phyloP scores from a whole-genome alignment of 345 rosid species.

The Syzygium jambos region DNA sequence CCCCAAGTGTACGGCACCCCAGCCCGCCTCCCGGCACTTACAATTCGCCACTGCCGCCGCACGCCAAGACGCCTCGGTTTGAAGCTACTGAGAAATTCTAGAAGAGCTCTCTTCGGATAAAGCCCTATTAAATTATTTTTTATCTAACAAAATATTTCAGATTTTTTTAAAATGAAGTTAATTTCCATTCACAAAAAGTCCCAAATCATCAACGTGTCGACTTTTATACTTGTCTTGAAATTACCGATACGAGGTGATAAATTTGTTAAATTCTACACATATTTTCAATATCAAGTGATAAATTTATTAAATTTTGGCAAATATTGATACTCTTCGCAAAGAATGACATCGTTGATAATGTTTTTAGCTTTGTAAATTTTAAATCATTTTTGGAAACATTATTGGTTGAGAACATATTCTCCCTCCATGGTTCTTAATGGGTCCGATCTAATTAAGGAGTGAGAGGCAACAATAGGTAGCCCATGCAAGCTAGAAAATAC shows the following conservation, averaged over 20 bases:
- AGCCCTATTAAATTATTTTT: not conserved
- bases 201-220: not conserved
- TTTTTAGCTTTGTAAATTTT: not conserved
- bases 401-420: not conserved
- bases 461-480: not conserved
- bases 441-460: not conserved
- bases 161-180: not conserved
- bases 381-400: not conserved
- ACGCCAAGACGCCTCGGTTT: not conserved
- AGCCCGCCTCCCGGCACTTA: conserved; percentile 32
- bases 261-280: too few relatives aligned
- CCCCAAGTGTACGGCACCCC: conserved; percentile 58
- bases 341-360: not conserved
- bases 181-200: not conserved
- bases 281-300: too few relatives aligned
- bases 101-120: too few relatives aligned
- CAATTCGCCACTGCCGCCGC: not conserved
- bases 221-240: not conserved
- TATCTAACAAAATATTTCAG: not conserved
- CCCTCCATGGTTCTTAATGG: not conserved
- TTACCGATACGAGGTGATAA: too few relatives aligned
- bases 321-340: not conserved
- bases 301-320: not conserved
- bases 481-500: not conserved
- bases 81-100: too few relatives aligned